These are phyloP conservation scores for Aurantiochytrium sp. DNA, from an alignment of 108 stramenopile species.

Conservation along the genomic window DNA sequence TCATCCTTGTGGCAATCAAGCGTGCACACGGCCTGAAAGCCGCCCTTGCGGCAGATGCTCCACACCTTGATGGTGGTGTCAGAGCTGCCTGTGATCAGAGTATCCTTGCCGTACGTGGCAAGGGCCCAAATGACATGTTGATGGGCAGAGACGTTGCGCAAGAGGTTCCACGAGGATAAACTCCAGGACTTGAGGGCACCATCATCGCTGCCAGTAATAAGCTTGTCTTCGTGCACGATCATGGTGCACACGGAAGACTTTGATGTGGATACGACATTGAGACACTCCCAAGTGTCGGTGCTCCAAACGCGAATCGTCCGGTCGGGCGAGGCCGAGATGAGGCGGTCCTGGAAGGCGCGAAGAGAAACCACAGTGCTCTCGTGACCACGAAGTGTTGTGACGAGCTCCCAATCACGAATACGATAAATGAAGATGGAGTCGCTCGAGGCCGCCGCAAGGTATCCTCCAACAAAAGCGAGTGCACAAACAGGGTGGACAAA, in stretches of 20 bases:
- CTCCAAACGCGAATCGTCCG: background rate
- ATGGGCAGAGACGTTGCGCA: background rate
- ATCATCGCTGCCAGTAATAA: background rate
- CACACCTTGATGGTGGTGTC: background rate
- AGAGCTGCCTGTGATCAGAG: background rate
- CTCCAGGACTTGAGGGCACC: constrained; percentile 5
- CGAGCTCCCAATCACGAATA: background rate
- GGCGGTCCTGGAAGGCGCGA: background rate
- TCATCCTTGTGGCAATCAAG: background rate
- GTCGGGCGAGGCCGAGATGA: constrained; percentile 5
- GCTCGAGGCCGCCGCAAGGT: background rate
- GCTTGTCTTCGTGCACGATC: background rate
- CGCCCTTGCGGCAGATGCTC: background rate
- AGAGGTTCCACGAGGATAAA: background rate
- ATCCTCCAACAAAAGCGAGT: background rate
- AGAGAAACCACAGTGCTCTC: background rate
- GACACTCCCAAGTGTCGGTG: background rate
- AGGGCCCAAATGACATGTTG: constrained; percentile 8
- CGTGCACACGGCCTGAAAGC: background rate
- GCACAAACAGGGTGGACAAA: background rate
- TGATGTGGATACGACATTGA: background rate
- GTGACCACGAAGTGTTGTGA: background rate
- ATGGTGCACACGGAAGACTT: constrained; percentile 1
- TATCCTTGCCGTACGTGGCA: background rate
- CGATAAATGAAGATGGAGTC: background rate